Evolutionary conservation across 179 eudicot genomes (phyloP).

Genomic region (Silene noctiflora): DNA sequence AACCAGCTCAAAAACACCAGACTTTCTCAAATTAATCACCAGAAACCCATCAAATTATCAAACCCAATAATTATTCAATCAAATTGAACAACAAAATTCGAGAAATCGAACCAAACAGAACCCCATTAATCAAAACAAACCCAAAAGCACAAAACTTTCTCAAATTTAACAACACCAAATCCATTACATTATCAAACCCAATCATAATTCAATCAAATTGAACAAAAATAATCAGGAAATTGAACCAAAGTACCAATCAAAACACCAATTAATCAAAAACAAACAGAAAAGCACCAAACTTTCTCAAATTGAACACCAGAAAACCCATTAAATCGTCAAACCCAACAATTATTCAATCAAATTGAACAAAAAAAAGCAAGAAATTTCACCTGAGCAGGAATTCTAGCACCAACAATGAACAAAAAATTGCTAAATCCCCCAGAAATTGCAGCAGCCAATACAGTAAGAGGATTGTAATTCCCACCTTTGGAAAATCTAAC

Average conservation of each 20-base stretch:
- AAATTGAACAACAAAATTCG: too few species aligned
- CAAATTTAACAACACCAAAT: background rate
- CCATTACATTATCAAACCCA: background rate
- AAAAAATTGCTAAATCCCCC: constrained; percentile 55
- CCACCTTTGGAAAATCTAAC: constrained; percentile 53
- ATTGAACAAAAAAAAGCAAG: too few species aligned
- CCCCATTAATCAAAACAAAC: background rate
- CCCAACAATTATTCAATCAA: too few species aligned
- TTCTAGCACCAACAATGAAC: constrained; percentile 60
- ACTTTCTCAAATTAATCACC: background rate
- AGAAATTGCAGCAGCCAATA: constrained; percentile 54
- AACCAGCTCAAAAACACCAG: background rate
- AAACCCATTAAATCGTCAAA: too few species aligned
- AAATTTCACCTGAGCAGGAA: constrained; percentile 53
- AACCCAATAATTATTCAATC: too few species aligned
- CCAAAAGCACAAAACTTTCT: too few species aligned
- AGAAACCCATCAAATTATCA: too few species aligned
- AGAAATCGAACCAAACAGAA: too few species aligned
- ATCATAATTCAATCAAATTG: background rate
- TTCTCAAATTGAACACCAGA: too few species aligned
- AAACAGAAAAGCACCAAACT: too few species aligned
- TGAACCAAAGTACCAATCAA: background rate
- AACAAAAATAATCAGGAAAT: background rate
- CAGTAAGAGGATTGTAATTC: constrained; percentile 64
- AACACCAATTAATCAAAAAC: too few species aligned